phyloP scores from a whole-genome alignment of 768 basidiomycete genomes.

The Leccinum uliginosum region DNA sequence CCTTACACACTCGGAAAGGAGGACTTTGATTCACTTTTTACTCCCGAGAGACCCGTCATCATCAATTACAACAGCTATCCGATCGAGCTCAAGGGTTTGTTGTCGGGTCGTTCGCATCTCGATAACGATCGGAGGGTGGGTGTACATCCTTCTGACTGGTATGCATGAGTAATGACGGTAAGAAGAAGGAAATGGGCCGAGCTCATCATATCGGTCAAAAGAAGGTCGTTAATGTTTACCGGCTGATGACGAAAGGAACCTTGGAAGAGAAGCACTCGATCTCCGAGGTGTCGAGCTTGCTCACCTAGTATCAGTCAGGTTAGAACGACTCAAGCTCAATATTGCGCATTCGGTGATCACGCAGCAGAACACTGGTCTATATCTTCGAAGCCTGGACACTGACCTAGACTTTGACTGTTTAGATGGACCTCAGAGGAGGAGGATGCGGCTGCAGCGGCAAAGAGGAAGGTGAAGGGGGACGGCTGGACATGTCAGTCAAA shows the following conservation, averaged over 20 bases:
- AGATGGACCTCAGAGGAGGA: slow-evolving; percentile 71
- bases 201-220: slow-evolving; percentile 98
- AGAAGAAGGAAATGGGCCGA: slow-evolving; percentile 89
- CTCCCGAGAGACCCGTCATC: slow-evolving; percentile 60
- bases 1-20: slow-evolving; percentile 65
- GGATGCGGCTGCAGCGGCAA: slow-evolving; percentile 53
- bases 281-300: neutral
- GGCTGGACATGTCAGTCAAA: slow-evolving; percentile 63
- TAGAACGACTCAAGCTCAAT: slow-evolving; percentile 98
- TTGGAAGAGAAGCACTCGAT: slow-evolving; percentile 76
- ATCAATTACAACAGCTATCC: slow-evolving; percentile 87
- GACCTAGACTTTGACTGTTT: slow-evolving; percentile 96
- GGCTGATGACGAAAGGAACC: slow-evolving; percentile 94
- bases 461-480: slow-evolving; percentile 45
- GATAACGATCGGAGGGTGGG: slow-evolving; percentile 51
- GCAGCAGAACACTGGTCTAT: slow-evolving; percentile 91
- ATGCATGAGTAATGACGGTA: slow-evolving; percentile 11
- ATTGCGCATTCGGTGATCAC: slow-evolving; percentile 96
- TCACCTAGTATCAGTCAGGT: slow-evolving; percentile 41
- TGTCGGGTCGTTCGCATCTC: slow-evolving; percentile 51
- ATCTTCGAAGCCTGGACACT: slow-evolving; percentile 97
- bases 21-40: slow-evolving; percentile 70
- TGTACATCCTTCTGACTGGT: neutral
- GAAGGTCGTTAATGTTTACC: slow-evolving; percentile 98
- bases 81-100: slow-evolving; percentile 61